Base-by-base conservation (phyloP, 208 protist genomes). In the Borovskyia barvae region DNA sequence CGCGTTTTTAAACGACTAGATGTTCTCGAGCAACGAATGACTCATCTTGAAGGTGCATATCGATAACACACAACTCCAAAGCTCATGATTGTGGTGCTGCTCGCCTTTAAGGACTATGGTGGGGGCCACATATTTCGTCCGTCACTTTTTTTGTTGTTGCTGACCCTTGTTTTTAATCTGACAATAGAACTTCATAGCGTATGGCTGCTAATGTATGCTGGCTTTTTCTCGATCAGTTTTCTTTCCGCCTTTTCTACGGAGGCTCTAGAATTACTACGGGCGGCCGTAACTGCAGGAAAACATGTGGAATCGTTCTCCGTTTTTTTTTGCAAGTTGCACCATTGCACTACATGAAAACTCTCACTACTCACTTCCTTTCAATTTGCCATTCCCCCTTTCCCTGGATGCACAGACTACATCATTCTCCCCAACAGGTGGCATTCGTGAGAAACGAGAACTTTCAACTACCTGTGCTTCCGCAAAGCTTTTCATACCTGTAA, bases 1-100 rank as follows among this genome's bases (percentile, higher is more conserved):
- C 24, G 50, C n/a, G 65, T 80, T 15, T 56, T 66, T 40, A 40
- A 36, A 17, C 58, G 70, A 1, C 48, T 79, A 4, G 65, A 80
- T 9, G 28, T 20, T 0, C 46, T 83, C 0, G 71, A 79, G 12
- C 29, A 45, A 17, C 52, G 76, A 22, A 45, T 78, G 6, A 24
- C 42, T 19, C 43, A 37, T 26, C 49, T 74, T 3, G 61, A 80
- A 46, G 52, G 24, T 22, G 37, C 25, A n/a, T n/a, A n/a, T n/a
- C 32, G 22, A 40, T 46, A 33, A 22, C 11, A 15, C 11, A 28
- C 33, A 24, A 2, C 2, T 33, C 36, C 14, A 15, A n/a, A n/a
- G n/a, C n/a, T n/a, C 22, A 37, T 24, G 33, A 20, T 24, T 20
- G 40, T n/a, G 2, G 9, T 6, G 15, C 26, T 39, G n/a, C 49